These are phyloP conservation scores for Rosa chinensis DNA, from an alignment of 306 rosid genomes.

Conservation along the genomic window DNA sequence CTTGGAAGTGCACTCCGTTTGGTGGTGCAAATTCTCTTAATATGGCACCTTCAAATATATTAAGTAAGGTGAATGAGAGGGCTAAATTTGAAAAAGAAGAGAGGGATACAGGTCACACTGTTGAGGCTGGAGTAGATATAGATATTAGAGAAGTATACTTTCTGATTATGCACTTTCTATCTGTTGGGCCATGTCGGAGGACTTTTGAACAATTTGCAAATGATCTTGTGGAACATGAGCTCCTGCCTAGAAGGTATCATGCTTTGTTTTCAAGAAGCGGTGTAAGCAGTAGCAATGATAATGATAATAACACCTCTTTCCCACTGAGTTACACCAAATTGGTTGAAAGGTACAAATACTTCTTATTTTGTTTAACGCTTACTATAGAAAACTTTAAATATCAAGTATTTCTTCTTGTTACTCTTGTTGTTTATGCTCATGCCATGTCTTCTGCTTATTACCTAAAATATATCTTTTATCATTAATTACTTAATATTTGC, in stretches of 20 bases:
- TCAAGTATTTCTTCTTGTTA: not conserved
- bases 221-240: slow-evolving; percentile 79
- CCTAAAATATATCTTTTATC: not conserved
- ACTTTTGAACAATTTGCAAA: slow-evolving; percentile 56
- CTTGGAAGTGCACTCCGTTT: slow-evolving; percentile 50
- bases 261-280: slow-evolving; percentile 81
- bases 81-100: slow-evolving; percentile 33
- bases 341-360: slow-evolving; percentile 58
- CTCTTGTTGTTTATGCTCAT: slow-evolving; percentile 3
- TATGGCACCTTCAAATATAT: slow-evolving; percentile 47
- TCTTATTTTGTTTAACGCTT: not conserved
- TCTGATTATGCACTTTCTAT: slow-evolving; percentile 74
- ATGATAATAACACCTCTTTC: slow-evolving; percentile 61
- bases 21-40: slow-evolving; percentile 41
- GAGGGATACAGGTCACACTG: slow-evolving; percentile 30
- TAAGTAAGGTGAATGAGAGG: slow-evolving; percentile 52
- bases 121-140: slow-evolving; percentile 52
- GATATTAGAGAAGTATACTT: slow-evolving; percentile 79
- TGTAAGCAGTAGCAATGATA: slow-evolving; percentile 31
- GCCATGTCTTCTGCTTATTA: not conserved
- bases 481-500: not conserved
- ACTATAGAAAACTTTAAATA: not conserved
- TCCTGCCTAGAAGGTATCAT: slow-evolving; percentile 91
- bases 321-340: slow-evolving; percentile 63
- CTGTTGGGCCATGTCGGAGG: slow-evolving; percentile 76